A percentile compares a stretch with the other conserved stretches of the same genome.
These are phyloP conservation scores for Pseudopithomyces chartarum DNA, from an alignment of 2,329 filamentous ascomycete species.

Conservation along the genomic window DNA sequence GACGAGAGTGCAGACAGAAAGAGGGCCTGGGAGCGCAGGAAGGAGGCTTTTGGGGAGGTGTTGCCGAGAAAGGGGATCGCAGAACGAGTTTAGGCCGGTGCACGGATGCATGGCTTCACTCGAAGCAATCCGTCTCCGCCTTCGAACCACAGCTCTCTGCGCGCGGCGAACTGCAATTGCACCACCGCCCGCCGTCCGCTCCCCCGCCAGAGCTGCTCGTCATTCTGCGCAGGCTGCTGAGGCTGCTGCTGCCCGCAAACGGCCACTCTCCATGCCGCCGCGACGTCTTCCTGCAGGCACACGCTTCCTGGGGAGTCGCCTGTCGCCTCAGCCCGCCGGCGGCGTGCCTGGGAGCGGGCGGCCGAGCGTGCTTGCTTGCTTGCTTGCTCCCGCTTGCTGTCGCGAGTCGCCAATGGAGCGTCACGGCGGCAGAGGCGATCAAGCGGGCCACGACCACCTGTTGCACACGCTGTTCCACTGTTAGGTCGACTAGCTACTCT, in stretches of 20 bases:
- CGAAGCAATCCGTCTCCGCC: constrained; percentile 4
- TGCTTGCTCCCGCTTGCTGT: background rate
- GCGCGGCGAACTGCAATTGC: background rate
- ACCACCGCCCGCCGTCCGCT: background rate
- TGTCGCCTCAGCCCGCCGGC: too few species aligned
- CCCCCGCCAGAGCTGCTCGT: background rate
- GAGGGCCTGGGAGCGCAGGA: constrained; percentile 12
- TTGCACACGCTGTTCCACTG: constrained; percentile 8
- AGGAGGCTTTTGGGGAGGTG: constrained; percentile 4
- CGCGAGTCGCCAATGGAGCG: background rate
- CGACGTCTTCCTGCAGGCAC: too few species aligned
- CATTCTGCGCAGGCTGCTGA: too few species aligned
- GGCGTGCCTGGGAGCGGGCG: too few species aligned
- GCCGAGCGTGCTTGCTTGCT: background rate
- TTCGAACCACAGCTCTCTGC: background rate
- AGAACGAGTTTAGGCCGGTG: background rate
- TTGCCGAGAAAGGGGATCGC: constrained; percentile 7
- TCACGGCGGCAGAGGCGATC: constrained; percentile 1
- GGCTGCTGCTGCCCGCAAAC: background rate
- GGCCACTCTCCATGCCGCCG: too few species aligned
- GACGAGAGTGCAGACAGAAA: constrained; percentile 17
- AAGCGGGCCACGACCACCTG: background rate
- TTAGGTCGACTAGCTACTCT: constrained; percentile 38
- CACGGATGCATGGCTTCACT: background rate
- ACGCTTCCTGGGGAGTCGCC: too few species aligned